A percentile compares a stretch with the other conserved stretches of the same genome.
phyloP scores from a whole-genome alignment of 1,284 basidiomycete genomes.

The Singerocomus inundabilis region DNA sequence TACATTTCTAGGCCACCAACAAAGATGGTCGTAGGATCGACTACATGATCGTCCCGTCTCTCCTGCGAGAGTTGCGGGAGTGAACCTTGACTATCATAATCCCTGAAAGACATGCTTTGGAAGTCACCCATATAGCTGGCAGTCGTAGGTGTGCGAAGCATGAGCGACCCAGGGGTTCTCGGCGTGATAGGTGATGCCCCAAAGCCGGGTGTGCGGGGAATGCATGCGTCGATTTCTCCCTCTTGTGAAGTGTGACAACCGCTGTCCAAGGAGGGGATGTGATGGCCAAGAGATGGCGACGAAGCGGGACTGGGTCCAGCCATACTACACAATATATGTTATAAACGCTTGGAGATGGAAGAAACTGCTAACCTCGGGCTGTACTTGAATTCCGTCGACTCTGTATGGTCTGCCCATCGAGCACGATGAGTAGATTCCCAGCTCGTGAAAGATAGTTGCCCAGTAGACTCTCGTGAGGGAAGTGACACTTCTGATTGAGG shows the following conservation, averaged over 20 bases:
- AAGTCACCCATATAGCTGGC: slow-evolving; percentile 34
- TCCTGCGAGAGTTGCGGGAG: slow-evolving; percentile 13
- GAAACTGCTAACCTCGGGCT: slow-evolving; percentile 15
- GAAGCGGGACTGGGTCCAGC: slow-evolving; percentile 6
- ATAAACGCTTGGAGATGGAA: slow-evolving; percentile 2
- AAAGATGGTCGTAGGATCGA: slow-evolving; percentile 69
- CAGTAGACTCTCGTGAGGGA: slow-evolving; percentile 32
- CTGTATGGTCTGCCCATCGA: slow-evolving; percentile 22
- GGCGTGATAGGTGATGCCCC: slow-evolving; percentile 49
- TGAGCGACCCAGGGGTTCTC: slow-evolving; percentile 45
- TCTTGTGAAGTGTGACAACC: slow-evolving; percentile 9
- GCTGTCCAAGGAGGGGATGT: slow-evolving; percentile 13
- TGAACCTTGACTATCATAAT: slow-evolving; percentile 21
- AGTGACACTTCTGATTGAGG: slow-evolving; percentile 22
- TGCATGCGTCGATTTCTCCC: slow-evolving; percentile 37
- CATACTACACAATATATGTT: slow-evolving; percentile 12
- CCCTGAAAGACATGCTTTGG: slow-evolving; percentile 30
- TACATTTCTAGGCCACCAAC: slow-evolving; percentile 70
- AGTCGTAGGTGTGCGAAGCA: slow-evolving; percentile 46
- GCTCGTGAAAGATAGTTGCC: slow-evolving; percentile 27
- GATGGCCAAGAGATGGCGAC: slow-evolving; percentile 16
- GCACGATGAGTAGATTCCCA: slow-evolving; percentile 29
- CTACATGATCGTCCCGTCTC: slow-evolving; percentile 33
- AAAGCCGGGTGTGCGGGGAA: slow-evolving; percentile 46
- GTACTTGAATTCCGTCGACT: slow-evolving; percentile 12